These are phyloP conservation scores for Geopyxis carbonaria DNA, from an alignment of 495 filamentous ascomycete species.

Conservation along the genomic window DNA sequence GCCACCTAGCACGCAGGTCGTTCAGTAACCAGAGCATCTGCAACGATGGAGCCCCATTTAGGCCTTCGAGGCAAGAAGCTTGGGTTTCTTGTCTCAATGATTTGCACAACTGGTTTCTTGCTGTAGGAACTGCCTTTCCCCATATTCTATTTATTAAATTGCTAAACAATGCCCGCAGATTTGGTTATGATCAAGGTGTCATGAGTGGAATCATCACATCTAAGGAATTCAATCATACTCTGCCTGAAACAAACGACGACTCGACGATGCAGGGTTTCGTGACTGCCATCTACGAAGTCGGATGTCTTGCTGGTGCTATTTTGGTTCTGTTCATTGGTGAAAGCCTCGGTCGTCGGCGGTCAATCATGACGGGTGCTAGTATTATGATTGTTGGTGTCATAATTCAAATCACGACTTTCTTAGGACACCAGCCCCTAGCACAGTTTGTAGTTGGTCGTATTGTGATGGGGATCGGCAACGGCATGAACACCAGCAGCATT, in stretches of 20 bases:
- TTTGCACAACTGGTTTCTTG: conserved; percentile 57
- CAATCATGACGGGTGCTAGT: conserved; percentile 42
- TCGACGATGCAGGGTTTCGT: conserved; percentile 63
- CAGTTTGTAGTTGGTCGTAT: conserved; percentile 64
- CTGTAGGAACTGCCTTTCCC: conserved; percentile 46
- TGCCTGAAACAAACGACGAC: conserved; percentile 47
- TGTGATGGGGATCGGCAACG: conserved; percentile 60
- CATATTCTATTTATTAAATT: too few relatives aligned
- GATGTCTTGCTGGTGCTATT: conserved; percentile 58
- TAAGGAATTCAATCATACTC: conserved; percentile 49
- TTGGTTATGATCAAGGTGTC: conserved; percentile 97
- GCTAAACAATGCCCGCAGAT: conserved; percentile 25
- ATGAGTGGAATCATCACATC: conserved; percentile 99
- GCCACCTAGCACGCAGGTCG: too few relatives aligned
- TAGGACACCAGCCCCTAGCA: conserved; percentile 23
- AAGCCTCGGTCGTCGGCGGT: conserved; percentile 42
- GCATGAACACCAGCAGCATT: conserved; percentile 59
- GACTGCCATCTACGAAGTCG: conserved; percentile 71
- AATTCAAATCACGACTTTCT: conserved; percentile 41
- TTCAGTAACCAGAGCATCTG: neutral
- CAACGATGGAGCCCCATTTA: conserved; percentile 29
- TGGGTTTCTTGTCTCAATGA: conserved; percentile 43
- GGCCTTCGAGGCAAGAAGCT: conserved; percentile 50
- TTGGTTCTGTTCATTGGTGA: conserved; percentile 54
- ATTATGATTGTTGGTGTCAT: conserved; percentile 62